Percentiles rank a stretch among this genome's conserved stretches.
Conservation (phyloP, 257 asterid genomes). For the Echium plantagineum region DNA sequence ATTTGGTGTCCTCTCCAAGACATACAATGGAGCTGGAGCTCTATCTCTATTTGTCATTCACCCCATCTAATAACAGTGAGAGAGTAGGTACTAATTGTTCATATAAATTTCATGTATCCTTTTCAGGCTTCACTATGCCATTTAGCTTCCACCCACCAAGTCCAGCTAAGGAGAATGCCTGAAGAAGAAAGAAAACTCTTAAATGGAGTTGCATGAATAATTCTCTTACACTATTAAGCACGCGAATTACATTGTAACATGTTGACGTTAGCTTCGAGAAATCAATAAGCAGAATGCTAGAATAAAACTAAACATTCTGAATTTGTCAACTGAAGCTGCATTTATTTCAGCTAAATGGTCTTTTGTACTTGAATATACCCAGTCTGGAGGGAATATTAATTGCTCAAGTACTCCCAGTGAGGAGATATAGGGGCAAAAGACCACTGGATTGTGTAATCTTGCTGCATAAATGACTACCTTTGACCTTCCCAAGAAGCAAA, state of each 20-base stretch:
- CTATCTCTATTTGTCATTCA: not conserved
- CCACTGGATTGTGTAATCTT: no score
- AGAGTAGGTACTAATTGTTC: not conserved
- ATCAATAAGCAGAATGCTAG: not conserved
- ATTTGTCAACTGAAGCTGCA: no score
- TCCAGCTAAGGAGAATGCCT: slow-evolving; percentile 87
- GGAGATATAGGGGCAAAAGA: not conserved
- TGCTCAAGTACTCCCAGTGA: not conserved
- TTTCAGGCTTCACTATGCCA: slow-evolving; percentile 62
- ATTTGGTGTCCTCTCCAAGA: no score
- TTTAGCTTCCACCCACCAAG: slow-evolving; percentile 91
- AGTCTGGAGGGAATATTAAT: not conserved
- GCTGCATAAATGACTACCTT: no score
- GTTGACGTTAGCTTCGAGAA: not conserved
- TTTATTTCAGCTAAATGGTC: not conserved
- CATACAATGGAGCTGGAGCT: not conserved
- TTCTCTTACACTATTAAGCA: no score
- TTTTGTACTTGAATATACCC: not conserved
- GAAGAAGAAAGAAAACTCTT: slow-evolving; percentile 9
- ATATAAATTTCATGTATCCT: slow-evolving; percentile 14
- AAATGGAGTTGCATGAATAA: no score
- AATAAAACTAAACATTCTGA: no score
- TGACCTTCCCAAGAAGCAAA: no score
- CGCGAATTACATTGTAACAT: not conserved
- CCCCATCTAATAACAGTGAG: not conserved